phyloP scores from a whole-genome alignment of 306 rosid genomes.

The Cotoneaster glaucophyllus region DNA sequence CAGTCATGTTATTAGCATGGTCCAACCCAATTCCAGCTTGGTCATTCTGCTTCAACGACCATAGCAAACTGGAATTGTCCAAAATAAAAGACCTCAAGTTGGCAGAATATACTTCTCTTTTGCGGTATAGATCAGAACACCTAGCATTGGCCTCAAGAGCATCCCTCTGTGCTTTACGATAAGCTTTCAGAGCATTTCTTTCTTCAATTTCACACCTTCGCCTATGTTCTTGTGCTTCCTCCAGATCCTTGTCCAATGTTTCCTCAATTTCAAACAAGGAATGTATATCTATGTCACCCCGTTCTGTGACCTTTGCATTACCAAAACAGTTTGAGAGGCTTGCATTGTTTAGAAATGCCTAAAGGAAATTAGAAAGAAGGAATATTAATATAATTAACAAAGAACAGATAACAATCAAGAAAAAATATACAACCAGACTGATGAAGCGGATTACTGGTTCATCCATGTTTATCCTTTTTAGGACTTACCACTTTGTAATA shows the following conservation, averaged over 20 bases:
- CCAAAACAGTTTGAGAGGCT: slow-evolving; percentile 35
- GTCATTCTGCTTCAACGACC: slow-evolving; percentile 54
- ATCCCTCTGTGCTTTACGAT: slow-evolving; percentile 80
- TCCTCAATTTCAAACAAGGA: slow-evolving; percentile 69
- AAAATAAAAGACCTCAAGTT: slow-evolving; percentile 55
- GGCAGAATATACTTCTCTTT: slow-evolving; percentile 67
- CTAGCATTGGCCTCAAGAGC: slow-evolving; percentile 75
- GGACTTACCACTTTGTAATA: neutral
- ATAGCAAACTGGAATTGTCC: slow-evolving; percentile 51
- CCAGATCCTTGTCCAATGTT: slow-evolving; percentile 76
- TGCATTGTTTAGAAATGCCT: slow-evolving; percentile 42
- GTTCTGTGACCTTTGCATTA: slow-evolving; percentile 37
- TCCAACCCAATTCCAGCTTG: slow-evolving; percentile 48
- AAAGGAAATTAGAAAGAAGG: slow-evolving; percentile 5
- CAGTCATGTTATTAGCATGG: slow-evolving; percentile 34
- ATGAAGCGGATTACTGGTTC: neutral
- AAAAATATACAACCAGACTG: neutral
- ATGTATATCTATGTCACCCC: slow-evolving; percentile 35
- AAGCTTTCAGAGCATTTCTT: slow-evolving; percentile 78
- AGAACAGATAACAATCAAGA: neutral
- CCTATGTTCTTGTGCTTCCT: slow-evolving; percentile 82
- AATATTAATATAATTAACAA: neutral
- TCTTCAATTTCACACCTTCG: slow-evolving; percentile 82
- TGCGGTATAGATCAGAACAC: slow-evolving; percentile 64
- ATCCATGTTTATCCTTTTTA: neutral